Conservation (phyloP, 1,284 basidiomycete genomes). For the Somion occarium region DNA sequence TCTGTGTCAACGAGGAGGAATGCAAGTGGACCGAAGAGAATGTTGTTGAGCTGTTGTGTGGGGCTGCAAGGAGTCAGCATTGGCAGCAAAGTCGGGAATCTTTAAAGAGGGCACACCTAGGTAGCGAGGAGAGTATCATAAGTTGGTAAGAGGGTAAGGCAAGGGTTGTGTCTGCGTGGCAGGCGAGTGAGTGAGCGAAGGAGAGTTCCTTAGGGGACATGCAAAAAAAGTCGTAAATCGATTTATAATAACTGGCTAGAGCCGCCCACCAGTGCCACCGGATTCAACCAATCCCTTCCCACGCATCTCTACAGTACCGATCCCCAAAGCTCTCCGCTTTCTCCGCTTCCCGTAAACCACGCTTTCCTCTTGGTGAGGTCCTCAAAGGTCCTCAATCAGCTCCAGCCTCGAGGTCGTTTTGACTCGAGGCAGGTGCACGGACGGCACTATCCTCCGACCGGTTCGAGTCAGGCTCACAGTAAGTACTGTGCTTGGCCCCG, state of each 20-base stretch:
- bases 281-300: background rate
- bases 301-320: background rate
- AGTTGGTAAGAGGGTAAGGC: constrained; percentile 15
- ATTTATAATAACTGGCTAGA: background rate
- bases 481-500: no score
- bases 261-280: background rate
- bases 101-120: constrained; percentile 18
- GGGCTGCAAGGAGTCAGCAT: constrained; percentile 26
- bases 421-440: no score
- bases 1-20: constrained; percentile 62
- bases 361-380: no score
- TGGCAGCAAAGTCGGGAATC: background rate
- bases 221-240: background rate
- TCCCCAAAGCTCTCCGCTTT: background rate
- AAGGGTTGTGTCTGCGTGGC: constrained; percentile 11
- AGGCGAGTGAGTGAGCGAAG: constrained; percentile 2
- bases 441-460: no score
- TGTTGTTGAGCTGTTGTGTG: constrained; percentile 46
- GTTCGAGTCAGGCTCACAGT: no score
- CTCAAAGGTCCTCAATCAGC: no score
- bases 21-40: constrained; percentile 60
- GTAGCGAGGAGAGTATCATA: constrained; percentile 22
- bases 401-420: no score
- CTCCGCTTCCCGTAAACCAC: background rate
- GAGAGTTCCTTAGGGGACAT: background rate